Evolutionary conservation across 495 filamentous ascomycete species (phyloP).

Genomic region (Saxispiralis lemnorum): DNA sequence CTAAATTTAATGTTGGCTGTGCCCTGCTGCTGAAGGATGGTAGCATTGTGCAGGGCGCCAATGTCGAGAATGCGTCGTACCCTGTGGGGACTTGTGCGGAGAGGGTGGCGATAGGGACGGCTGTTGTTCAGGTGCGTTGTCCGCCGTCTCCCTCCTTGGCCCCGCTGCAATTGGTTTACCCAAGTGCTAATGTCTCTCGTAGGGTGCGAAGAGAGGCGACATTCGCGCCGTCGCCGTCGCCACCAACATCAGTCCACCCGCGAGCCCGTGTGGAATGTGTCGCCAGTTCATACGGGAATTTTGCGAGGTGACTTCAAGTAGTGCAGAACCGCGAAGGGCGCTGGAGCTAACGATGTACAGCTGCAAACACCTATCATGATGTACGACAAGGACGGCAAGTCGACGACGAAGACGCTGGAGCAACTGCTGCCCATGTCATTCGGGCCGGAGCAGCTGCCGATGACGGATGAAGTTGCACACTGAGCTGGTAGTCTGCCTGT

Average conservation of each 20-base stretch:
- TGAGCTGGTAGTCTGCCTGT: not conserved
- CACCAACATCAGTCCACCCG: conserved; percentile 43
- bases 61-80: conserved; percentile 87
- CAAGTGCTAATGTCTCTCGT: not conserved
- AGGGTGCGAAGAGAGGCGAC: conserved; percentile 35
- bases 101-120: conserved; percentile 63
- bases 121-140: conserved; percentile 36
- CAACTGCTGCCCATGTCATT: conserved; percentile 19
- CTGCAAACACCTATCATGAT: conserved; percentile 64
- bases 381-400: conserved; percentile 61
- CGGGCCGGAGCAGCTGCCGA: conserved; percentile 17
- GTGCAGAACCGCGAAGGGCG: not conserved
- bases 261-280: conserved; percentile 36
- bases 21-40: conserved; percentile 50
- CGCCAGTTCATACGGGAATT: conserved; percentile 31
- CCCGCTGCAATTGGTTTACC: conserved; percentile 22
- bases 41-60: conserved; percentile 44
- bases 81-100: conserved; percentile 92
- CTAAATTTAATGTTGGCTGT: conserved; percentile 78
- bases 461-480: conserved; percentile 9
- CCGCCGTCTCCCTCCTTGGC: too few species aligned
- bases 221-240: conserved; percentile 78
- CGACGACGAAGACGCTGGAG: conserved; percentile 49
- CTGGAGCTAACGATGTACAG: conserved; percentile 27
- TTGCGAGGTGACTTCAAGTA: conserved; percentile 21